phyloP scores from a whole-genome alignment of 2,329 filamentous ascomycete species.

The Fusarium denticulatum region DNA sequence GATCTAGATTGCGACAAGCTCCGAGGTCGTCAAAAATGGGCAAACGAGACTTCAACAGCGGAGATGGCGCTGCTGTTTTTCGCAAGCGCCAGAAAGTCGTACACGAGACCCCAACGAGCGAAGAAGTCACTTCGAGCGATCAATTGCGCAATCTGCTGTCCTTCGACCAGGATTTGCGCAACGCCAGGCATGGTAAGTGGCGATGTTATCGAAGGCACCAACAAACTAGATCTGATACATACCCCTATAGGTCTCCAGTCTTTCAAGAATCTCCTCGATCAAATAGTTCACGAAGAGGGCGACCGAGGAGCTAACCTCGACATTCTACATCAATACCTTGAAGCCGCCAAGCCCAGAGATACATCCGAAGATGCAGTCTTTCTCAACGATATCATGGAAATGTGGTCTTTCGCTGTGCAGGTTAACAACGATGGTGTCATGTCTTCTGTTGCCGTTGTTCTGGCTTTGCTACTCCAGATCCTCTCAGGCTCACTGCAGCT shows the following conservation, averaged over 20 bases:
- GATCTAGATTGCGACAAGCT: conserved; percentile 33
- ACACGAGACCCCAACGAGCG: conserved; percentile 66
- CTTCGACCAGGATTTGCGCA: conserved; percentile 75
- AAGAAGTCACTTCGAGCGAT: conserved; percentile 69
- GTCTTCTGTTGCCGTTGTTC: conserved; percentile 80
- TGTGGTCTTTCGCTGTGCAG: conserved; percentile 85
- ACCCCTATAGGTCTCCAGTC: conserved; percentile 66
- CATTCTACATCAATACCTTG: conserved; percentile 77
- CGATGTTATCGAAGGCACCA: background rate
- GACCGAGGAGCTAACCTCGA: conserved; percentile 55
- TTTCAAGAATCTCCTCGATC: conserved; percentile 77
- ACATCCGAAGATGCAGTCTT: conserved; percentile 64
- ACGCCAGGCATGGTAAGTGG: conserved; percentile 71
- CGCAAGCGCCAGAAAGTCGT: conserved; percentile 67
- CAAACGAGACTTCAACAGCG: conserved; percentile 55
- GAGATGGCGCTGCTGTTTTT: conserved; percentile 53
- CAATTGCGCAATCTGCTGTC: conserved; percentile 75
- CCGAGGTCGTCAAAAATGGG: conserved; percentile 50
- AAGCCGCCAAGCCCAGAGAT: conserved; percentile 61
- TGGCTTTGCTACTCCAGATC: conserved; percentile 83
- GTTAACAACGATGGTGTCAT: conserved; percentile 83
- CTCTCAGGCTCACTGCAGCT: conserved; percentile 80
- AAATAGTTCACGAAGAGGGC: conserved; percentile 62
- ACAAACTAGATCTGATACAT: background rate
- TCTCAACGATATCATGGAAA: conserved; percentile 83